phyloP scores from a whole-genome alignment of 805 yeast genomes.

The Wickerhamiella australiensis region DNA sequence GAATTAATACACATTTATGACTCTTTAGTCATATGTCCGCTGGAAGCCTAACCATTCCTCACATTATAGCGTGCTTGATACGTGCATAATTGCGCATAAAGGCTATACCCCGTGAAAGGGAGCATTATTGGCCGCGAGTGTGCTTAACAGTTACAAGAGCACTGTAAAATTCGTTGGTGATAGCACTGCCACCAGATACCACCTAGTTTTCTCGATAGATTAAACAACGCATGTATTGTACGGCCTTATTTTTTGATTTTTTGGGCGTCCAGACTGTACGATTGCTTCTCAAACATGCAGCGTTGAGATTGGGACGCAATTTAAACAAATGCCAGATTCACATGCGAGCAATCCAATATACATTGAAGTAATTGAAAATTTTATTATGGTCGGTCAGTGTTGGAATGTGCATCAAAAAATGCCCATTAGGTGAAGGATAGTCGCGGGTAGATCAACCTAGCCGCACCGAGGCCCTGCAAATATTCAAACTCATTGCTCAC shows the following conservation, averaged over 20 bases:
- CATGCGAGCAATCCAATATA: background rate
- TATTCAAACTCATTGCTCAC: too few species aligned
- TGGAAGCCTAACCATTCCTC: too few species aligned
- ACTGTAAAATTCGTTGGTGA: too few species aligned
- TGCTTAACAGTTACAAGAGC: too few species aligned
- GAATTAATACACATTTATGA: background rate
- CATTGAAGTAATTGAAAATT: background rate
- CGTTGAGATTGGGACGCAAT: background rate
- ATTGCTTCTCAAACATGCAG: background rate
- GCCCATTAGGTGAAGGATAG: background rate
- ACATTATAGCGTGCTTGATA: background rate
- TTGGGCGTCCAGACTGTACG: background rate
- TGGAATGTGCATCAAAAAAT: background rate
- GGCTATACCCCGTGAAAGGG: too few species aligned
- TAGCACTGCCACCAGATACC: too few species aligned
- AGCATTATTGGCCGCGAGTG: too few species aligned
- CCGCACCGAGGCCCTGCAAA: background rate
- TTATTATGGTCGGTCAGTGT: background rate
- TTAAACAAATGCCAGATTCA: background rate
- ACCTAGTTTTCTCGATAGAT: too few species aligned
- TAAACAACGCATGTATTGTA: too few species aligned
- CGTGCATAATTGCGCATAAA: background rate
- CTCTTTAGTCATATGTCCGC: background rate
- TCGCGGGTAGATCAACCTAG: background rate
- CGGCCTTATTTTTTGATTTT: background rate